A percentile compares a stretch with the other conserved stretches of the same genome.
Conservation (phyloP, 176 grass and related monocot genomes). For the Puya raimondii region DNA sequence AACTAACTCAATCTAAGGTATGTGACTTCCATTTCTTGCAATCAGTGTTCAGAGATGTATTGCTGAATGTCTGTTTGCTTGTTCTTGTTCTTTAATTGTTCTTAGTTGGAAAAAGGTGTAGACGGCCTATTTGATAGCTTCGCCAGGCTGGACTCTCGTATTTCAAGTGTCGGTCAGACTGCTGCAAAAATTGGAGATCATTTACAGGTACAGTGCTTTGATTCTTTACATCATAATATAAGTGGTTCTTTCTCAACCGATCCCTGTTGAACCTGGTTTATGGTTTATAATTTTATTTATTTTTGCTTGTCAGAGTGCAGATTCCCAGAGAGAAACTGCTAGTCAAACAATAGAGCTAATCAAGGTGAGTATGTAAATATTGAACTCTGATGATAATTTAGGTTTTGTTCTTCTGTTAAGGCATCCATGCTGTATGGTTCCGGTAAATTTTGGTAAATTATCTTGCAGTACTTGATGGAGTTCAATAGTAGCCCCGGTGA, state of each 20-base stretch:
- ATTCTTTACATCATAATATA: slow-evolving; percentile 8
- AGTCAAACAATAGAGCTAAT: slow-evolving; percentile 98
- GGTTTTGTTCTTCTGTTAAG: background rate
- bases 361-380: slow-evolving; percentile 42
- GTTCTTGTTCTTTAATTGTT: slow-evolving; percentile 20
- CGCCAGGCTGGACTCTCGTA: slow-evolving; percentile 81
- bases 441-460: slow-evolving; percentile 4
- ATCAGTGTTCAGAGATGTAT: background rate
- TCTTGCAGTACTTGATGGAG: slow-evolving; percentile 92
- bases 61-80: background rate
- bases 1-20: background rate
- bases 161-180: slow-evolving; percentile 98
- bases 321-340: slow-evolving; percentile 97
- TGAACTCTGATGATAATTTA: slow-evolving; percentile 1
- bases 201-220: slow-evolving; percentile 70
- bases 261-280: background rate
- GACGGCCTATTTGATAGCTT: slow-evolving; percentile 98
- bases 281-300: slow-evolving; percentile 17
- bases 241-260: background rate
- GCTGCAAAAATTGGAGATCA: slow-evolving; percentile 99
- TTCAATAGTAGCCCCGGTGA: slow-evolving; percentile 99
- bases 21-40: background rate
- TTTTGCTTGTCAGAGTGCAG: slow-evolving; percentile 62
- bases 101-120: slow-evolving; percentile 95
- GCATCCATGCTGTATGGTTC: slow-evolving; percentile 7